Evolutionary conservation across 2,329 filamentous ascomycete species (phyloP).

Genomic region (Talaromyces sp.): DNA sequence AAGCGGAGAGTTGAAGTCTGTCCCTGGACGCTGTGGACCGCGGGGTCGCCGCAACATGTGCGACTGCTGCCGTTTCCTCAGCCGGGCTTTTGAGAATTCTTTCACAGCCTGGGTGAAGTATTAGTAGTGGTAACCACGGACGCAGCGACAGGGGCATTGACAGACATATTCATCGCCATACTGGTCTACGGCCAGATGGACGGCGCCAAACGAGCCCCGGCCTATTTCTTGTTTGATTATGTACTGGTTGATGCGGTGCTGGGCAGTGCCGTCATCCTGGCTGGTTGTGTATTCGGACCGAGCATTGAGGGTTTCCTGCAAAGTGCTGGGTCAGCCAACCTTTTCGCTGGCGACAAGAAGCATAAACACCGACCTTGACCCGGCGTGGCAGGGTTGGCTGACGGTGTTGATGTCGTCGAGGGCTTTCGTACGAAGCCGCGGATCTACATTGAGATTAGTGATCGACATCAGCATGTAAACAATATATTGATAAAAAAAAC

Average conservation of each 20-base stretch:
- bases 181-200: conserved; percentile 85
- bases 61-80: conserved; percentile 86
- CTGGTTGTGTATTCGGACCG: conserved; percentile 81
- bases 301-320: conserved; percentile 84
- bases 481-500: background rate
- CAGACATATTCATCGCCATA: conserved; percentile 91
- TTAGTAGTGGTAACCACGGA: background rate
- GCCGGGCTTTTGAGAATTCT: conserved; percentile 89
- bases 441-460: conserved; percentile 39
- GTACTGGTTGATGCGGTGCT: conserved; percentile 93
- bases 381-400: conserved; percentile 55
- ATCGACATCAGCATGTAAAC: background rate
- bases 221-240: conserved; percentile 91
- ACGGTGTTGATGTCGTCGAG: conserved; percentile 60
- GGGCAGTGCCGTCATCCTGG: conserved; percentile 70
- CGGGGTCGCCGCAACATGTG: conserved; percentile 69
- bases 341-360: conserved; percentile 10
- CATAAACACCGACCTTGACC: conserved; percentile 51
- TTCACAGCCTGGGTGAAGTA: conserved; percentile 70
- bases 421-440: conserved; percentile 54
- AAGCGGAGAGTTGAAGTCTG: conserved; percentile 59
- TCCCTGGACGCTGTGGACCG: conserved; percentile 47
- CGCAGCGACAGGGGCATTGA: conserved; percentile 43
- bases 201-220: conserved; percentile 89
- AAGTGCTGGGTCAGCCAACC: conserved; percentile 11